Base-by-base conservation (phyloP, 179 eudicot genomes). In the Nepenthes alata region DNA sequence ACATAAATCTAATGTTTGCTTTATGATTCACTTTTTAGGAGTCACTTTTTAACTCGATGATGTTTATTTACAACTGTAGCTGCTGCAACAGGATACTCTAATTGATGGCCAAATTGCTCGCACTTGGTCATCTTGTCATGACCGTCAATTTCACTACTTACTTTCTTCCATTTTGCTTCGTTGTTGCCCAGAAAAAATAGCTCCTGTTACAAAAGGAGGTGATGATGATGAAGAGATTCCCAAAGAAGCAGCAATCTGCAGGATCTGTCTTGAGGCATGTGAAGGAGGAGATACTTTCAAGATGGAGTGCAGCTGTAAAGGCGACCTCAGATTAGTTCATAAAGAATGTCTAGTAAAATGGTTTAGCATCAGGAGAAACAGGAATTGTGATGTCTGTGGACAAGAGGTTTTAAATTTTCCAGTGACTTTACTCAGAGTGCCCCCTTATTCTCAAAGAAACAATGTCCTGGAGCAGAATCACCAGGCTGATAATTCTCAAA, bases 281-380 rank as follows among this genome's bases (percentile, higher is more conserved):
- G 96, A 86, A 49, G 98, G 79, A 79, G 82, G 81, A 60, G 82
- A 89, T 61, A 86, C 84, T 45, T 70, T 91, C 48, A 89, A 84
- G 74, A 81, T 89, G 98, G 98, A 84, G 67, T 91, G 98, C 77
- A 82, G 89, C 72, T 91, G 98, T 76, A 91, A 86, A 81, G 96
- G 96, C 68, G 98, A 80, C 49, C 95, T 91, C n/a, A 81, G 81
- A 62, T 86, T 91, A 16, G 72, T 91, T 56, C 98, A 91, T 66
- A 81, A 86, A 77, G 88, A 80, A 39, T 91, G 98, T 74, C 91
- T 94, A 11, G 68, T 89, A 16, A 84, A 83, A 66, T 91, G 98
- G 98, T 91, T 91, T 77, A 80, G 88, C 74, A 67, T 74, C 41
- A 86, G 65, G 74, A 87, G 84, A 55, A 89, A 83, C 77, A 91